Base-by-base conservation (phyloP, 2,329 filamentous ascomycete genomes). In the Arachnomyces sp. region DNA sequence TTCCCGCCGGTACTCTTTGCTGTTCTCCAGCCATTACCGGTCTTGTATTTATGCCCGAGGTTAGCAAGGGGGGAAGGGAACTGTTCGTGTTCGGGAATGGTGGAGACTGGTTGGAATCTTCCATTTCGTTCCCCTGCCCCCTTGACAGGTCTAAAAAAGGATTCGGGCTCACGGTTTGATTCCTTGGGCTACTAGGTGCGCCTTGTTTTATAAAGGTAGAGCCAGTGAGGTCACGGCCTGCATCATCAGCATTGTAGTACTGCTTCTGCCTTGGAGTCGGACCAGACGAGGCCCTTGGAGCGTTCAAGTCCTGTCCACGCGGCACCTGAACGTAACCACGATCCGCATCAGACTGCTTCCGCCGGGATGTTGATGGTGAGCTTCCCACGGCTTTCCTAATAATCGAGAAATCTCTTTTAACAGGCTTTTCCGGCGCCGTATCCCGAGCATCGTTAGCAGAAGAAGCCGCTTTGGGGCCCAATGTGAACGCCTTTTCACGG, bases 221-320 rank as follows among this genome's bases (percentile, higher is more conserved):
- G 37, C 60, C 60, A 9, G 54, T 60, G 9, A 57, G 53, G 28
- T 55, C 54, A 43, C 59, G 58, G 12, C 64, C 61, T 20, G 66
- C 47, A 40, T 65, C 61, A 34, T 64, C 60, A 6, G 64, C 60
- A 30, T 54, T 56, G 39, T 65, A 65, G 43, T 64, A 65, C 25
- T 53, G 5, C 20, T 9, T 25, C 9, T 25, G 20, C 20, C 20
- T 25, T 5, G 20, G 42, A 15, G 39, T 50, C 3, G 51, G 47
- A 5, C 43, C 43, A 31, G 42, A 49, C 14, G 42, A 39, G 20
- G 9, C 9, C 20, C 20, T 25, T 5, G 20, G 20, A 9, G 9
- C 5, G 20, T 25, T 11, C 38, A 32, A 7, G 42, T 18, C 11
- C 43, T 38, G 16, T 16, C 20, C 14, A 51, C 28, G 12, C 43